Conservation (phyloP, 2,329 filamentous ascomycete genomes). For the Aspergillus awamori region DNA sequence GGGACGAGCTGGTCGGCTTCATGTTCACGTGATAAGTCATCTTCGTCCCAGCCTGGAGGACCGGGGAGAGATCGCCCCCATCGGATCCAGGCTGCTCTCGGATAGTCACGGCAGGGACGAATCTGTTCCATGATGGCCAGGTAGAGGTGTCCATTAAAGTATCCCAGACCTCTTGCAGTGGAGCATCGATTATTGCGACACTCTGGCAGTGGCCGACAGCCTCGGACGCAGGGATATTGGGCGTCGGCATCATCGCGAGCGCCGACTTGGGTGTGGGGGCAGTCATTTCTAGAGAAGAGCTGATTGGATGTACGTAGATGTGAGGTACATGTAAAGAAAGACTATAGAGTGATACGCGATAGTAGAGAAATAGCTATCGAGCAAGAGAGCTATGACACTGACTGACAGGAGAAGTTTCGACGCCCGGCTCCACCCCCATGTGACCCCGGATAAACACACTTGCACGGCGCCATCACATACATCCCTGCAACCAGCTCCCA, state of each 20-base stretch:
- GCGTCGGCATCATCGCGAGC: slow-evolving; percentile 15
- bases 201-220: slow-evolving; percentile 37
- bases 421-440: background rate
- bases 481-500: background rate
- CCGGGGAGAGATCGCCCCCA: slow-evolving; percentile 22
- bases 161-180: slow-evolving; percentile 47
- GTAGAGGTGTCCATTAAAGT: slow-evolving; percentile 49
- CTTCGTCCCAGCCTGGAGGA: slow-evolving; percentile 44
- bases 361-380: background rate
- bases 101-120: slow-evolving; percentile 50
- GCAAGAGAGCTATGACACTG: background rate
- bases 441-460: background rate
- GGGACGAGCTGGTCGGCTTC: slow-evolving; percentile 32
- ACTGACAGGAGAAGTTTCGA: background rate
- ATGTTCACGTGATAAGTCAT: slow-evolving; percentile 51
- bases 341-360: background rate
- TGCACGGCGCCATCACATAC: background rate
- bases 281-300: slow-evolving; percentile 10
- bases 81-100: slow-evolving; percentile 40
- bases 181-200: slow-evolving; percentile 44
- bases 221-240: slow-evolving; percentile 35
- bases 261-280: slow-evolving; percentile 5
- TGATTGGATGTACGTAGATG: background rate
- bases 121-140: slow-evolving; percentile 53
- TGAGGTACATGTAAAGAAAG: background rate